Percentiles rank a stretch among this genome's conserved stretches.
Conservation (phyloP, 2,329 filamentous ascomycete species). For the Lojkania enalia region DNA sequence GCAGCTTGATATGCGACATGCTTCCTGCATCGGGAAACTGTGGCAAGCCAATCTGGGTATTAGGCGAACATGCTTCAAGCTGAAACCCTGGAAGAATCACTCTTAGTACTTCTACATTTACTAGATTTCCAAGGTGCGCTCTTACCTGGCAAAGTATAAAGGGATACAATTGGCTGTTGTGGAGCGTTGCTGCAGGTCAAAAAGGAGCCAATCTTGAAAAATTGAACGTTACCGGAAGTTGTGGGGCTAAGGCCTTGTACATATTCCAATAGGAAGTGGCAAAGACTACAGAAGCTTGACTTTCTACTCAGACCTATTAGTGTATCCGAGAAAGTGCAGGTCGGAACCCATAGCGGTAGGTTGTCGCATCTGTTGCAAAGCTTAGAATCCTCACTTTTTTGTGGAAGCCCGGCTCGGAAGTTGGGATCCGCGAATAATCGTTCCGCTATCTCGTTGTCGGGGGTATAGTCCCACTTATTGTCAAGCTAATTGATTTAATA, state of each 20-base stretch:
- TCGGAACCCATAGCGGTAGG: slow-evolving; percentile 1
- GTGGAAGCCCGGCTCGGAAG: neutral
- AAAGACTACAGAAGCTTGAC: slow-evolving; percentile 3
- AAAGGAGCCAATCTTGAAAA: slow-evolving; percentile 1
- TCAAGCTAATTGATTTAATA: slow-evolving; percentile 6
- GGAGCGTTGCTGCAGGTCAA: neutral
- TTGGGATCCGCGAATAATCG: neutral
- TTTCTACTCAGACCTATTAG: neutral
- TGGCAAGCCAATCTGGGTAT: slow-evolving; percentile 4
- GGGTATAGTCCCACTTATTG: slow-evolving; percentile 11
- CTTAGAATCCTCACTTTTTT: neutral
- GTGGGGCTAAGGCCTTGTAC: neutral
- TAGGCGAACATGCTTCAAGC: neutral
- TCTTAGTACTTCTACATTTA: too few relatives aligned
- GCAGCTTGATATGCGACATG: neutral
- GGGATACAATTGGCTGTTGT: neutral
- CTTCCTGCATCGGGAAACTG: slow-evolving; percentile 1
- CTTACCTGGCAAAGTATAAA: too few relatives aligned
- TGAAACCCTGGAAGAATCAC: slow-evolving; percentile 1
- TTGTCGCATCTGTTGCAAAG: slow-evolving; percentile 1
- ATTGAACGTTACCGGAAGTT: neutral
- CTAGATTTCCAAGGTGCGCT: too few relatives aligned
- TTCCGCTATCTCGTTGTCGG: slow-evolving; percentile 8
- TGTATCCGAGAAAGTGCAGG: slow-evolving; percentile 3
- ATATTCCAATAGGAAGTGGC: neutral